Conservation (phyloP, 176 grass and related monocot species). For the Poa pratensis region DNA sequence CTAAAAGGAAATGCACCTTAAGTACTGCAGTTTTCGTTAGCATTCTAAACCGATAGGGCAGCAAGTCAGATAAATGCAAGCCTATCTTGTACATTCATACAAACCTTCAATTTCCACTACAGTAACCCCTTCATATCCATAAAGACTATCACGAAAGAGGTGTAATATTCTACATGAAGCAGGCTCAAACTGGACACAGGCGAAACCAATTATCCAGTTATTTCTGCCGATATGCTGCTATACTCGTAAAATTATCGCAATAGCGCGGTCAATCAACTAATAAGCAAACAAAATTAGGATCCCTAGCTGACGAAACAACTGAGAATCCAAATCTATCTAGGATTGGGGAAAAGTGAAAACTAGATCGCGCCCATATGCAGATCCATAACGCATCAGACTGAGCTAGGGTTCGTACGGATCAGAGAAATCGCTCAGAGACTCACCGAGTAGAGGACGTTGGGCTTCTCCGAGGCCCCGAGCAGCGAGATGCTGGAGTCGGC, state of each 20-base stretch:
- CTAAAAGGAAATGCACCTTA: background rate
- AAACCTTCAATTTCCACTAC: background rate
- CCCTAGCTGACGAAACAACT: background rate
- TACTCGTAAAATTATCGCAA: background rate
- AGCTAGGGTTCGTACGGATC: background rate
- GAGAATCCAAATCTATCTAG: background rate
- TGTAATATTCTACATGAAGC: background rate
- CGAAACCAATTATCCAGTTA: background rate
- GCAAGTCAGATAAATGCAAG: background rate
- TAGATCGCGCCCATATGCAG: background rate
- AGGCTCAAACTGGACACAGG: background rate
- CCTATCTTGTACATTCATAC: background rate
- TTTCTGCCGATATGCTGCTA: background rate
- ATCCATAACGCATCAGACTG: slow-evolving; percentile 31
- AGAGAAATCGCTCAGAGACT: slow-evolving; percentile 31
- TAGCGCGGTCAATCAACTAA: background rate
- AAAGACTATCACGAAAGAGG: background rate
- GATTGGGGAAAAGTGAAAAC: background rate
- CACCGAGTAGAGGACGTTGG: slow-evolving; percentile 74
- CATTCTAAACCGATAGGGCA: background rate
- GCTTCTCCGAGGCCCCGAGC: slow-evolving; percentile 84
- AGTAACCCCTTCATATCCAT: background rate
- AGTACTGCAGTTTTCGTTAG: background rate
- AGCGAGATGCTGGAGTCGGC: slow-evolving; percentile 96
- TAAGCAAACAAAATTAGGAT: slow-evolving; percentile 13